Evolutionary conservation across 495 filamentous ascomycete genomes (phyloP).

Genomic region (Aspergillus sclerotiicarbonarius): DNA sequence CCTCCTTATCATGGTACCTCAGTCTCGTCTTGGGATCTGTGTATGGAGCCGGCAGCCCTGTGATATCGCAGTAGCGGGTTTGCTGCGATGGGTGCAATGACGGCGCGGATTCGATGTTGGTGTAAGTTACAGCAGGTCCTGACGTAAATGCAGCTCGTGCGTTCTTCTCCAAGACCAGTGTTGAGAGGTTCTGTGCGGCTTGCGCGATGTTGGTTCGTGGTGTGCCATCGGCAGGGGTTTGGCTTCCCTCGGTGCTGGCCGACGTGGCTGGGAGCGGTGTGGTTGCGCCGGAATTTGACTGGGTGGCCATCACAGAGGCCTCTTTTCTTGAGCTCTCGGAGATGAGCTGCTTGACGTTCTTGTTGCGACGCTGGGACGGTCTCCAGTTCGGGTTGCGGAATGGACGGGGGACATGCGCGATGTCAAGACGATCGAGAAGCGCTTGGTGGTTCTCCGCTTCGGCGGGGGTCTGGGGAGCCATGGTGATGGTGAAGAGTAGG

Average conservation of each 20-base stretch:
- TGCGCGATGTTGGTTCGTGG: conserved; percentile 70
- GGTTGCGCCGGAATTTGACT: conserved; percentile 75
- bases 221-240: conserved; percentile 57
- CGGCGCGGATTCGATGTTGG: conserved; percentile 90
- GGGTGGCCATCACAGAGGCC: conserved; percentile 73
- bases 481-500: conserved; percentile 15
- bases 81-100: conserved; percentile 70
- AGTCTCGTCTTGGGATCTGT: conserved; percentile 91
- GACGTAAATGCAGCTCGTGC: conserved; percentile 36
- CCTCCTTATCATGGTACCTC: conserved; percentile 84
- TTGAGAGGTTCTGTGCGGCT: conserved; percentile 77
- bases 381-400: conserved; percentile 90
- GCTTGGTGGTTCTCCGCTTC: conserved; percentile 51
- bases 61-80: conserved; percentile 91
- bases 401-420: conserved; percentile 73
- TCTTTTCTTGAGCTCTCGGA: conserved; percentile 85
- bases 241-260: conserved; percentile 48
- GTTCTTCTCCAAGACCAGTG: conserved; percentile 79
- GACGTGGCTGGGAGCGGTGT: conserved; percentile 62
- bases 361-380: conserved; percentile 91
- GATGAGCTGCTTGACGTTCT: conserved; percentile 95
- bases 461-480: conserved; percentile 47
- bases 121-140: conserved; percentile 82
- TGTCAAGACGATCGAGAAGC: conserved; percentile 84
- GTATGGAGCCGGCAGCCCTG: conserved; percentile 82